Conservation (phyloP, 352 stramenopile genomes). For the Phytopythium ostracodes region DNA sequence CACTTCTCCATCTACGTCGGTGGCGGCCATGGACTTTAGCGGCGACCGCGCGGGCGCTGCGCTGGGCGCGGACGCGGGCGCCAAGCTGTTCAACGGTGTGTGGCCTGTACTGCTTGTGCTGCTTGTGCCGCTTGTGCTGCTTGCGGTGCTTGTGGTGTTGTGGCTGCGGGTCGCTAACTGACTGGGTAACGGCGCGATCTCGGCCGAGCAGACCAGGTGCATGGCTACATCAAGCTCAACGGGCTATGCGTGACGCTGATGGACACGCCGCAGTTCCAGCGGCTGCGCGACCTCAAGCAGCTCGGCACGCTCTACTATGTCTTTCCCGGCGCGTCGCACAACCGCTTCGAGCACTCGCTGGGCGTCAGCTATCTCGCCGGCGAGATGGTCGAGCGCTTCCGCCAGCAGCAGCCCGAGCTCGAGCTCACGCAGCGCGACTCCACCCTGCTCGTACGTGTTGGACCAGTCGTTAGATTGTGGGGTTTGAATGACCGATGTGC, state of each 20-base stretch:
- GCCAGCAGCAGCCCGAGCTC: slow-evolving; percentile 83
- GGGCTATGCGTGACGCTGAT: slow-evolving; percentile 81
- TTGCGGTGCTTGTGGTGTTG: too few species aligned
- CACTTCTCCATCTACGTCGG: neutral
- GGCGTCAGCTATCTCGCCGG: slow-evolving; percentile 94
- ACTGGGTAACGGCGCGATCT: neutral
- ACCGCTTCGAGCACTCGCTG: slow-evolving; percentile 95
- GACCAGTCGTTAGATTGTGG: too few species aligned
- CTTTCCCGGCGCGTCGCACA: slow-evolving; percentile 88
- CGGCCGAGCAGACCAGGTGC: slow-evolving; percentile 56
- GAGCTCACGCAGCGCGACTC: slow-evolving; percentile 87
- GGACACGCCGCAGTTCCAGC: slow-evolving; percentile 93
- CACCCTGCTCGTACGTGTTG: slow-evolving; percentile 36
- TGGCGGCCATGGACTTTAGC: neutral
- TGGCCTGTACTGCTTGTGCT: too few species aligned
- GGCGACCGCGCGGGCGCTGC: neutral
- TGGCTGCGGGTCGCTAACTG: neutral
- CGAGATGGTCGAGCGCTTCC: slow-evolving; percentile 82
- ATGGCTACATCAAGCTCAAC: slow-evolving; percentile 80
- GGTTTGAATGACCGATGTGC: too few species aligned
- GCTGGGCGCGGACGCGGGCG: slow-evolving; percentile 19
- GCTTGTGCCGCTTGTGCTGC: too few species aligned
- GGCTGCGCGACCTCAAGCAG: slow-evolving; percentile 94
- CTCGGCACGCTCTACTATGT: slow-evolving; percentile 89
- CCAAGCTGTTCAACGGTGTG: slow-evolving; percentile 68